Evolutionary conservation across 495 filamentous ascomycete species (phyloP).

Genomic region (Penicillium egyptiacum): DNA sequence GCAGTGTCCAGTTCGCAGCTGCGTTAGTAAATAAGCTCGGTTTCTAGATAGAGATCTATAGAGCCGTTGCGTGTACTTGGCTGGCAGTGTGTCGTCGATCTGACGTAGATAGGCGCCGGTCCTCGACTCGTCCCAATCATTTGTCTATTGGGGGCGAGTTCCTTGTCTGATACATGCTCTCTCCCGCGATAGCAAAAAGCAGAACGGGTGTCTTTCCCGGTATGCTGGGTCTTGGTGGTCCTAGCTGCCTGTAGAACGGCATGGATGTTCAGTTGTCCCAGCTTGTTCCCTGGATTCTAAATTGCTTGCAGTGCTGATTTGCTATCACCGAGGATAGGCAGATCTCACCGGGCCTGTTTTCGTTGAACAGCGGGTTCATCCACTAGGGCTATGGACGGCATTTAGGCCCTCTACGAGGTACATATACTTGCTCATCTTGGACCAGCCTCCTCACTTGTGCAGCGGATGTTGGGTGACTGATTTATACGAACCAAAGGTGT

Average conservation of each 20-base stretch:
- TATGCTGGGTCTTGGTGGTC: background rate
- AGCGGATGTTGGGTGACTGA: no score
- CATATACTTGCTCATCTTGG: no score
- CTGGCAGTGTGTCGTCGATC: conserved; percentile 13
- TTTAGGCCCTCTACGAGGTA: no score
- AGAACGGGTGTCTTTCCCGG: background rate
- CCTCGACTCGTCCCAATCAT: conserved; percentile 5
- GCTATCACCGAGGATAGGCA: background rate
- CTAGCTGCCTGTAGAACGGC: no score
- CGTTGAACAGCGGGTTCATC: no score
- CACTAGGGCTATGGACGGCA: no score
- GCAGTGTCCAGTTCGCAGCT: conserved; percentile 16
- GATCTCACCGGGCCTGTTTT: no score
- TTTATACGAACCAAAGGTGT: no score
- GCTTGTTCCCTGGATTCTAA: background rate
- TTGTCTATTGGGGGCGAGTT: conserved; percentile 6
- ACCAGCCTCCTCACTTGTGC: no score
- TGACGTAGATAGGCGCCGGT: conserved; percentile 8
- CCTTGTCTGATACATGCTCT: conserved; percentile 9
- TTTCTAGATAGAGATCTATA: conserved; percentile 13
- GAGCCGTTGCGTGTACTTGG: conserved; percentile 12
- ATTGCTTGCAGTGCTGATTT: background rate
- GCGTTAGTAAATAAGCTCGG: conserved; percentile 19
- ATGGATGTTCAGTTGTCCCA: background rate
- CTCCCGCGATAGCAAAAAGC: no score